Evolutionary conservation across 148 eudicot genomes (phyloP).

Genomic region (Polygonum aviculare): DNA sequence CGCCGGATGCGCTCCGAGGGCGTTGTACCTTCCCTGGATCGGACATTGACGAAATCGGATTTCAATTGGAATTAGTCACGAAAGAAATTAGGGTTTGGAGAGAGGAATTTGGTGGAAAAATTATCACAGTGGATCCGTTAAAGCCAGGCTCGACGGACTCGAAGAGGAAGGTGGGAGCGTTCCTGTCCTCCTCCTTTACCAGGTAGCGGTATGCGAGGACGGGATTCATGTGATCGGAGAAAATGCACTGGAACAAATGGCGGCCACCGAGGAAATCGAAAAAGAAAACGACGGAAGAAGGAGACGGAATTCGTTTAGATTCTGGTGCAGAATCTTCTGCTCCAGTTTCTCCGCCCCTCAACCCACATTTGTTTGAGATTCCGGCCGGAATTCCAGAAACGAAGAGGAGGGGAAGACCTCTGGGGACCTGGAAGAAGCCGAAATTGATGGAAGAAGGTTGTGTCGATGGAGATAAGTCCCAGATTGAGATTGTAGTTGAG

Average conservation of each 20-base stretch:
- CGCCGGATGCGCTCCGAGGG: conserved; percentile 74
- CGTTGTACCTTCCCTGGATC: conserved; percentile 70
- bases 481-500: no score
- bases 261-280: no score
- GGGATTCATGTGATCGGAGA: conserved; percentile 93
- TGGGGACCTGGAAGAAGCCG: no score
- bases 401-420: no score
- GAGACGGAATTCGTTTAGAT: no score
- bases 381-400: no score
- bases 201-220: conserved; percentile 90
- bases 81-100: neutral
- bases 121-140: conserved; percentile 57
- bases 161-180: conserved; percentile 92
- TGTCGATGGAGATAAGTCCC: no score
- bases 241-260: conserved; percentile 59
- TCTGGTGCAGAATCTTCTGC: no score
- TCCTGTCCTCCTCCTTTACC: conserved; percentile 86
- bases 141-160: conserved; percentile 85
- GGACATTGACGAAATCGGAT: neutral
- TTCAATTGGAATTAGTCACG: neutral
- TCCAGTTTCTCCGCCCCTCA: no score
- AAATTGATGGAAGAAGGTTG: no score
- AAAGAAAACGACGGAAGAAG: no score
- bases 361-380: no score
- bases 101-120: conserved; percentile 6